phyloP scores from a whole-genome alignment of 371 early-diverging fungal species.

The Mortierella sp. region DNA sequence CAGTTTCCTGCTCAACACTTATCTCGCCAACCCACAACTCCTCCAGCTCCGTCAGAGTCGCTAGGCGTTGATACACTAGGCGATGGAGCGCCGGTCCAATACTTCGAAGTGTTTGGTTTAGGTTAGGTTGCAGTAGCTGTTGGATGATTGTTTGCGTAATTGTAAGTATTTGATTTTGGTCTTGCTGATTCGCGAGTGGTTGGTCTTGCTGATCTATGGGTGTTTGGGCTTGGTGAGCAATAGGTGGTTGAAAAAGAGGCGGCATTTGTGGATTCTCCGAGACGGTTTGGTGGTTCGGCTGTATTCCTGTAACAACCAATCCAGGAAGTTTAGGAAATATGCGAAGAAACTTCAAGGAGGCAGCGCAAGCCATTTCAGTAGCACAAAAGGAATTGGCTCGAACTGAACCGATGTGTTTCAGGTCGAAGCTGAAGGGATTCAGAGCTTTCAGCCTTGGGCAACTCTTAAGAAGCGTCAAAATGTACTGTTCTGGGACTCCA shows the following conservation, averaged over 20 bases:
- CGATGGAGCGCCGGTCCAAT: not conserved
- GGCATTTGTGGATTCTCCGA: no score
- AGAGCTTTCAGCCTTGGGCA: not conserved
- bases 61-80: not conserved
- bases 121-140: not conserved
- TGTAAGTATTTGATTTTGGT: not conserved
- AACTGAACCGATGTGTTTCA: not conserved
- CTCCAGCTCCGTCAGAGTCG: slow-evolving; percentile 1
- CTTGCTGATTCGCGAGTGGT: not conserved
- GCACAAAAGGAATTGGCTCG: not conserved
- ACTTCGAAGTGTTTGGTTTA: not conserved
- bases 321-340: not conserved
- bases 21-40: slow-evolving; percentile 4
- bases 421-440: not conserved
- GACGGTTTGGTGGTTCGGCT: no score
- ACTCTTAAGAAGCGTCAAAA: not conserved
- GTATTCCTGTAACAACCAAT: no score
- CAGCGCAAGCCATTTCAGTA: not conserved
- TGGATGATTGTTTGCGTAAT: not conserved
- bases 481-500: not conserved
- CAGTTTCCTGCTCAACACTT: not conserved
- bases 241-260: no score
- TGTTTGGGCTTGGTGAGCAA: no score
- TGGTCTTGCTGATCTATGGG: not conserved
- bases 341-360: not conserved